Evolutionary conservation across 1,284 basidiomycete species (phyloP).

Genomic region (Rhodotorula sp.): DNA sequence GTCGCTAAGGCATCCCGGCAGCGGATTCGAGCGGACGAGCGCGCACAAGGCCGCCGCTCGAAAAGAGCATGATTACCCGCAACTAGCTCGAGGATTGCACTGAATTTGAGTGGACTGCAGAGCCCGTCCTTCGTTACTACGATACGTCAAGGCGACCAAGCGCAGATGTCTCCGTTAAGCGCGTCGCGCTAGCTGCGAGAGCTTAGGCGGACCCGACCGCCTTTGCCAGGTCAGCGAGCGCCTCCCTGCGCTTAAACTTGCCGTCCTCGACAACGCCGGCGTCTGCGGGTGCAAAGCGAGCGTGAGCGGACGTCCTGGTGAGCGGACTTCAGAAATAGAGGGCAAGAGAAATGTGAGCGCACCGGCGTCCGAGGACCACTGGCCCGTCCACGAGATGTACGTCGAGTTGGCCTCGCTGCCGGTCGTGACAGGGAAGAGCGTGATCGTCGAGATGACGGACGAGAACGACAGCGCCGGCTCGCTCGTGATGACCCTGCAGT

Average conservation of each 20-base stretch:
- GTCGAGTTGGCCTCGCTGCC: constrained; percentile 44
- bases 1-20: too few species aligned
- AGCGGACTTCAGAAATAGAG: neutral
- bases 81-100: too few species aligned
- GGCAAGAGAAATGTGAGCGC: constrained; percentile 10
- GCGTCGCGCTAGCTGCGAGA: too few species aligned
- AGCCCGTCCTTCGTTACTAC: too few species aligned
- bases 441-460: constrained; percentile 48
- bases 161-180: too few species aligned
- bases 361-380: constrained; percentile 47
- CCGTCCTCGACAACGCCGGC: constrained; percentile 46
- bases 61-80: too few species aligned
- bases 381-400: constrained; percentile 45
- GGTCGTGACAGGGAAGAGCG: constrained; percentile 44
- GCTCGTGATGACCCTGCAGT: constrained; percentile 42
- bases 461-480: constrained; percentile 47
- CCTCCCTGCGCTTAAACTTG: constrained; percentile 48
- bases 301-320: too few species aligned
- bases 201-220: constrained; percentile 17
- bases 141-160: too few species aligned
- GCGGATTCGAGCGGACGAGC: too few species aligned
- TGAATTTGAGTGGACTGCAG: too few species aligned
- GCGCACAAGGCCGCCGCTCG: too few species aligned
- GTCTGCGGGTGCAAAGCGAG: constrained; percentile 5
- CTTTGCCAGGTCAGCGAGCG: constrained; percentile 48